These are phyloP conservation scores for Entomortierella chlamydospora DNA, from an alignment of 192 early-diverging fungal species.

Conservation along the genomic window DNA sequence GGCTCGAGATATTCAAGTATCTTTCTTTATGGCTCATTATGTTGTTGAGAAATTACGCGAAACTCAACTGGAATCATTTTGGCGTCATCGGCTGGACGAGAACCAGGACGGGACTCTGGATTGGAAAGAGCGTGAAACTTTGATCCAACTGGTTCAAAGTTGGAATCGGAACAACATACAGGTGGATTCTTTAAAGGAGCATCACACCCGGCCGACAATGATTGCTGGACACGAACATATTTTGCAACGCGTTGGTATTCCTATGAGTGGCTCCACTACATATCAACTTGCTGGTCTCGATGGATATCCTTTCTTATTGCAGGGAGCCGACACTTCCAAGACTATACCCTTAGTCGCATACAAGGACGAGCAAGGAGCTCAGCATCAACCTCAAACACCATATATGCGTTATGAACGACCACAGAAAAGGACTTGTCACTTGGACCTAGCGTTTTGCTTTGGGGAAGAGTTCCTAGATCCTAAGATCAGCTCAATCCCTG, in stretches of 20 bases:
- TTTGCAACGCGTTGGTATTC: conserved; percentile 11
- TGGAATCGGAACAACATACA: conserved; percentile 25
- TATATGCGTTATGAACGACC: conserved; percentile 34
- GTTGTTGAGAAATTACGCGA: conserved; percentile 55
- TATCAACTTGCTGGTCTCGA: conserved; percentile 47
- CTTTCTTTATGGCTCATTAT: conserved; percentile 58
- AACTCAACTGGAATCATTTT: conserved; percentile 53
- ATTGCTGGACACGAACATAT: conserved; percentile 14
- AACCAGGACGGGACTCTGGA: conserved; percentile 45
- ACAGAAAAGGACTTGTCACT: conserved; percentile 24
- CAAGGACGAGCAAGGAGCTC: neutral
- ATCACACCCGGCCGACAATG: conserved; percentile 17
- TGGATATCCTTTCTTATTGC: conserved; percentile 42
- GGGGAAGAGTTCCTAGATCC: conserved; percentile 37
- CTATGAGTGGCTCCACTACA: conserved; percentile 19
- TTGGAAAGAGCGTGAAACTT: conserved; percentile 35
- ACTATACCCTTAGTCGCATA: neutral
- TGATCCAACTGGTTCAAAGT: conserved; percentile 17
- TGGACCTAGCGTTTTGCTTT: conserved; percentile 44
- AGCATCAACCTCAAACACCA: conserved; percentile 17
- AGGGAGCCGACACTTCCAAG: conserved; percentile 20
- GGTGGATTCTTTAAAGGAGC: neutral
- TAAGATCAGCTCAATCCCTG: neutral
- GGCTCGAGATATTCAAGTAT: conserved; percentile 36
- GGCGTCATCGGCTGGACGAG: conserved; percentile 38